phyloP scores from a whole-genome alignment of 768 basidiomycete species.

The Leccinum variicolor region DNA sequence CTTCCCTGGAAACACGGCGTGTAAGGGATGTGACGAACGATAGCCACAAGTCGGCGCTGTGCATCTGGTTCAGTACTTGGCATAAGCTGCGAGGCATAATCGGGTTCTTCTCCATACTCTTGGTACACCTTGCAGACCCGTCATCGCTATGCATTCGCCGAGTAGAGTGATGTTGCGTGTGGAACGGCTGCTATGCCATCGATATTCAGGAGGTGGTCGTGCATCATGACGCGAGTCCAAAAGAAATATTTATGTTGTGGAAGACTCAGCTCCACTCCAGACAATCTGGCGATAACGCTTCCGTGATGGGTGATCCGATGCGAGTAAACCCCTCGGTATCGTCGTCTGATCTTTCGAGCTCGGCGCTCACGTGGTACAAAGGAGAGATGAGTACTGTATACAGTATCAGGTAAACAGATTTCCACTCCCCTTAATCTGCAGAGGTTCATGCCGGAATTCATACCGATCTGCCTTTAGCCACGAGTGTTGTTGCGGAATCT shows the following conservation, averaged over 20 bases:
- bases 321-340: conserved; percentile 47
- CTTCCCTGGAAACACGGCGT: background rate
- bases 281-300: conserved; percentile 44
- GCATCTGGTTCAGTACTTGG: background rate
- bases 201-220: conserved; percentile 44
- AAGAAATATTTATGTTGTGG: conserved; percentile 25
- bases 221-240: conserved; percentile 33
- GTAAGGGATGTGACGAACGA: background rate
- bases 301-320: conserved; percentile 29
- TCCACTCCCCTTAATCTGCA: background rate
- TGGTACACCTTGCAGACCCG: background rate
- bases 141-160: background rate
- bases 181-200: conserved; percentile 57
- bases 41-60: background rate
- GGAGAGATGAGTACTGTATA: background rate
- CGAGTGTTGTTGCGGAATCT: conserved; percentile 80
- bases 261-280: conserved; percentile 37
- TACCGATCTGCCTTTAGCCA: conserved; percentile 86
- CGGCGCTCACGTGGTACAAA: conserved; percentile 67
- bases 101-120: background rate
- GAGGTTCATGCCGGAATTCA: conserved; percentile 44
- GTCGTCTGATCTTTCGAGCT: conserved; percentile 75
- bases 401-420: background rate
- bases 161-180: background rate
- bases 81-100: background rate